A percentile compares a stretch with the other conserved stretches of the same genome.
Conservation (phyloP, 371 early-diverging fungal genomes). For the Mucor racemosus region DNA sequence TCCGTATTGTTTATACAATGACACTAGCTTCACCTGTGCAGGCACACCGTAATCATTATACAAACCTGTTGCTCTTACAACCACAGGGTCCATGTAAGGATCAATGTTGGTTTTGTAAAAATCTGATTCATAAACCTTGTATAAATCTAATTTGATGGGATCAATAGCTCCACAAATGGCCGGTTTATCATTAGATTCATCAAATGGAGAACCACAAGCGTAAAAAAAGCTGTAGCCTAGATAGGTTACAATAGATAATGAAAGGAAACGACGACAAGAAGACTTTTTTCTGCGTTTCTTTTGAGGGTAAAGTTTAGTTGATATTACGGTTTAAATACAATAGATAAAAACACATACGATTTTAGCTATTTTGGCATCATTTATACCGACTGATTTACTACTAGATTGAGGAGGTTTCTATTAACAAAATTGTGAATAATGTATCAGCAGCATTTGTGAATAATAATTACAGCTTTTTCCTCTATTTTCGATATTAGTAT, state of each 20-base stretch:
- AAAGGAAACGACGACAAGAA: slow-evolving; percentile 4
- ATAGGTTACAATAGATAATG: slow-evolving; percentile 13
- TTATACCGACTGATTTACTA: background rate
- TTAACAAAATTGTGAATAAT: background rate
- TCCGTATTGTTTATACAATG: slow-evolving; percentile 10
- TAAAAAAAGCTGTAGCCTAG: slow-evolving; percentile 11
- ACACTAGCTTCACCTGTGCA: background rate
- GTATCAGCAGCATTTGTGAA: background rate
- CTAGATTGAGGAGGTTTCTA: background rate
- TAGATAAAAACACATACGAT: background rate
- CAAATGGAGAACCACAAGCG: slow-evolving; percentile 19
- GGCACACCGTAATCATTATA: slow-evolving; percentile 17
- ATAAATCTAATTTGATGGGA: slow-evolving; percentile 14
- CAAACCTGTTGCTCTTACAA: background rate
- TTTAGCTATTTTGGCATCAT: background rate
- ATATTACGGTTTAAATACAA: background rate
- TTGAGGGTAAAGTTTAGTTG: background rate
- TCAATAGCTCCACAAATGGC: slow-evolving; percentile 20
- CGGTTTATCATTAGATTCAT: slow-evolving; percentile 5
- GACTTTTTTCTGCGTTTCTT: background rate
- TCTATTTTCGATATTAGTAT: too few relatives aligned
- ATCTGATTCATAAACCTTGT: slow-evolving; percentile 6
- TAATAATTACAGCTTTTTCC: background rate
- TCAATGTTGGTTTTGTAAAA: slow-evolving; percentile 10
- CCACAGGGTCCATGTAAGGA: slow-evolving; percentile 10